Base-by-base conservation (phyloP, 2,329 filamentous ascomycete species). In the Epichloe sibirici region DNA sequence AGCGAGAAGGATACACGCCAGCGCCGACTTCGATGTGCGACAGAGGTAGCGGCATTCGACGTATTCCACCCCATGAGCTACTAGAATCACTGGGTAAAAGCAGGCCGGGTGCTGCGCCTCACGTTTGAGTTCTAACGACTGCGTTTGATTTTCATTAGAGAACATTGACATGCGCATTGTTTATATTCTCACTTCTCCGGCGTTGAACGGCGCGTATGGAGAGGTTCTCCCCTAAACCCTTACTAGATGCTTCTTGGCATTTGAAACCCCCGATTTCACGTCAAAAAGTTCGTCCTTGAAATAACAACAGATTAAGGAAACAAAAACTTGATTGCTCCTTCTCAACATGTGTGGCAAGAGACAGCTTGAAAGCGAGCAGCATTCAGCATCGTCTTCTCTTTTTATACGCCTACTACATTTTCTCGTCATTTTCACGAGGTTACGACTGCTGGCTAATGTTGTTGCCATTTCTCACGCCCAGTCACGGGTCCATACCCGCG, bases 1-100 rank as follows among this genome's bases (percentile, higher is more conserved):
- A 79, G 71, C 79, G 82, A 48, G 86, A 91, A 65, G 88, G 89
- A 48, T 94, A 94, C 59, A 73, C 82, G 13, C 87, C 84, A n/a
- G 87, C 88, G 38, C 83, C 85, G 4, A 85, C 83, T 17, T 79
- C 74, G 38, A 79, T 79, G 73, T 79, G 76, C 57, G 81, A 83
- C 62, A 73, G 77, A 42, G 75, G 74, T 51, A 78, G 72, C 56
- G 78, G 78, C 50, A 78, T 83, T 57, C 72, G 74, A 58, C 71
- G 79, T 56, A 75, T 85, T 55, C 81, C 81, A 12, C 82, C 82
- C 3, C 74, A 76, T 49, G 77, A 84, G 64, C 71, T 82, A 39
- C 68, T 82, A 7, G 74, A 79, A 59, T 76, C 74, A 17, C 63
- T 82, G 15, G 71, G 72, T 45, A 73, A 73, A 55, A 71, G 71